These are phyloP conservation scores for Citeromyces siamensis DNA, from an alignment of 1,139 yeast species.

Conservation along the genomic window DNA sequence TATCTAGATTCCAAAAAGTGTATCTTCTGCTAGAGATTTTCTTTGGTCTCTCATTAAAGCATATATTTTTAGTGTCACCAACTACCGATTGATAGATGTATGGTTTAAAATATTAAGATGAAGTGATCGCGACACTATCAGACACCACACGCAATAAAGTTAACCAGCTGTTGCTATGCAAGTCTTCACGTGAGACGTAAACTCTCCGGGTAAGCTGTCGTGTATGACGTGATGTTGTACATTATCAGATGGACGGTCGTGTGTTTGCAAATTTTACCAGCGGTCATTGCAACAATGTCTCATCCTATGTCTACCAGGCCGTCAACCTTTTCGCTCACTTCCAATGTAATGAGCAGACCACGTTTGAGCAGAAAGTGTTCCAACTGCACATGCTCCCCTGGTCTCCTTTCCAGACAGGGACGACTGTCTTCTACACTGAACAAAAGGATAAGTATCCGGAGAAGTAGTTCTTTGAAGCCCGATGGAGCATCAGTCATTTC, in stretches of 20 bases:
- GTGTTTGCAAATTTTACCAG: background rate
- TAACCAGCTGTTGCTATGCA: too few species aligned
- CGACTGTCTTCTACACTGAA: slow-evolving; percentile 28
- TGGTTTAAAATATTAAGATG: too few species aligned
- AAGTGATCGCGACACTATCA: too few species aligned
- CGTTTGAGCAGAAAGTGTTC: slow-evolving; percentile 32
- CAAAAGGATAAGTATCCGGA: slow-evolving; percentile 18
- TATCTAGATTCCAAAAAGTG: too few species aligned
- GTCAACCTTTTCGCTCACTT: slow-evolving; percentile 20
- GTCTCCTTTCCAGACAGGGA: slow-evolving; percentile 53
- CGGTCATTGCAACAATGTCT: slow-evolving; percentile 8
- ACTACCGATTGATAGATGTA: too few species aligned
- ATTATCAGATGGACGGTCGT: background rate
- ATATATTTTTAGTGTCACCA: too few species aligned
- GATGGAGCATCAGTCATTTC: slow-evolving; percentile 7
- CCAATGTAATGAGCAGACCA: slow-evolving; percentile 1
- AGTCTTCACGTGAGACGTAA: too few species aligned
- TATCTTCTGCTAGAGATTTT: too few species aligned
- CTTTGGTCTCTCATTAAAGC: too few species aligned
- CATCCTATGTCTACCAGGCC: slow-evolving; percentile 15
- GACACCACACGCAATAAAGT: too few species aligned
- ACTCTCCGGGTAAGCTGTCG: too few species aligned
- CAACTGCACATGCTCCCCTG: slow-evolving; percentile 78
- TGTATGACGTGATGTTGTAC: background rate
- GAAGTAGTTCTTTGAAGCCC: slow-evolving; percentile 4